Base-by-base conservation (phyloP, 805 yeast species). In the Helenozyma rhizophorensis region DNA sequence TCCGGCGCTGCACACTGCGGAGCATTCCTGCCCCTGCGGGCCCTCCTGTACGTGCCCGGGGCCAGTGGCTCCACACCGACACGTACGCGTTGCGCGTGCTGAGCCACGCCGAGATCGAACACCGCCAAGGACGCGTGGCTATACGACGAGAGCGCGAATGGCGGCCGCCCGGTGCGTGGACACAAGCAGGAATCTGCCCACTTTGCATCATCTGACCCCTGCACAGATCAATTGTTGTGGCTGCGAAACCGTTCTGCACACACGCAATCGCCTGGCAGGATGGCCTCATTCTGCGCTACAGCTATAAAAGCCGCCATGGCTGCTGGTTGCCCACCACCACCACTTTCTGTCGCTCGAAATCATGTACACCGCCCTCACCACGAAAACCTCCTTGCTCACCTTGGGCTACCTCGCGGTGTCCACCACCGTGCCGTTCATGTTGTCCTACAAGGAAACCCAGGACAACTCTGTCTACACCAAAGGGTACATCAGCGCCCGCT, bases 351-450 rank as follows among this genome's bases (percentile, higher is more conserved):
- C 14, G 8, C 4, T 15, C 17, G n/a, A n/a, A n/a, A 14, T 22
- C n/a, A 53, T 54, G 58, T 40, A 50, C 42, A 28, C 45, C 33
- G 24, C 54, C 9, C 32, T 48, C 34, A 47, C 45, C 24, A 45
- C 53, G 33, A 56, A 50, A 38, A 50, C 60, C 9, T 51, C 65
- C 25, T 46, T 55, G 14, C 48, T 65, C 32, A 46, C 63, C 25
- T 50, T 66, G 32, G 56, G 61, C 25, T 66, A 66, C 50, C 56
- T 66, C 42, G 59, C 67, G 4, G 35, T 62, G 9, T 60, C 69
- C 9, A 52, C 68, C 22, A 61, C 68, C 14, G 36, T 58, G 24
- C 72, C 72, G 3, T 65, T 66, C 34, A 38, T 58, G 28, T 61
- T 64, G 34, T 62, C 69, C 3, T 66, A 65, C 43, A 61, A 54